Evolutionary conservation across 768 basidiomycete species (phyloP).

Genomic region (Leccinum ochraceum): DNA sequence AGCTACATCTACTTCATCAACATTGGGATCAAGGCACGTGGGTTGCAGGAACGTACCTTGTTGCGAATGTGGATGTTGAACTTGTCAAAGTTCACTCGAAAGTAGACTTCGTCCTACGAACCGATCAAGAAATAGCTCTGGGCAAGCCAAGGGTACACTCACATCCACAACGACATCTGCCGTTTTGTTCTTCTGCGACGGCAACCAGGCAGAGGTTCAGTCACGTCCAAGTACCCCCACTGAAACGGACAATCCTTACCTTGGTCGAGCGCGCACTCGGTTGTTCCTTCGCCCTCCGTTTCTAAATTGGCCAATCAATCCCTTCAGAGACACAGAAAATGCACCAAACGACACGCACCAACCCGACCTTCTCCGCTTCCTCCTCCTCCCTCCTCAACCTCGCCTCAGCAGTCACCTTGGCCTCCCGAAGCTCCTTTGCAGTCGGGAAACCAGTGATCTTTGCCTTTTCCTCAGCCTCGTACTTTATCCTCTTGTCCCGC

Average conservation of each 20-base stretch:
- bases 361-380: conserved; percentile 65
- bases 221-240: background rate
- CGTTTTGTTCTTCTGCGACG: conserved; percentile 45
- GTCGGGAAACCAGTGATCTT: conserved; percentile 78
- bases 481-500: conserved; percentile 75
- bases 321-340: background rate
- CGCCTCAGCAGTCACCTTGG: conserved; percentile 64
- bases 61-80: conserved; percentile 85
- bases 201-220: conserved; percentile 26
- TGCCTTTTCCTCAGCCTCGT: conserved; percentile 75
- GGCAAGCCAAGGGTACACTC: conserved; percentile 27
- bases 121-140: conserved; percentile 1
- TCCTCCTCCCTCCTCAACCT: conserved; percentile 70
- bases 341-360: conserved; percentile 48
- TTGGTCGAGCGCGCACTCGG: conserved; percentile 50
- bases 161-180: conserved; percentile 70
- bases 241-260: conserved; percentile 39
- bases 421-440: conserved; percentile 73
- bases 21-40: background rate
- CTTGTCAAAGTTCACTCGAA: conserved; percentile 87
- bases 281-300: conserved; percentile 56
- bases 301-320: conserved; percentile 45
- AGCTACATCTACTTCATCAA: conserved; percentile 51
- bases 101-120: conserved; percentile 65
- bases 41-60: conserved; percentile 48